These are phyloP conservation scores for Effrenium voratum DNA, from an alignment of 73 alveolate species.

Conservation along the genomic window DNA sequence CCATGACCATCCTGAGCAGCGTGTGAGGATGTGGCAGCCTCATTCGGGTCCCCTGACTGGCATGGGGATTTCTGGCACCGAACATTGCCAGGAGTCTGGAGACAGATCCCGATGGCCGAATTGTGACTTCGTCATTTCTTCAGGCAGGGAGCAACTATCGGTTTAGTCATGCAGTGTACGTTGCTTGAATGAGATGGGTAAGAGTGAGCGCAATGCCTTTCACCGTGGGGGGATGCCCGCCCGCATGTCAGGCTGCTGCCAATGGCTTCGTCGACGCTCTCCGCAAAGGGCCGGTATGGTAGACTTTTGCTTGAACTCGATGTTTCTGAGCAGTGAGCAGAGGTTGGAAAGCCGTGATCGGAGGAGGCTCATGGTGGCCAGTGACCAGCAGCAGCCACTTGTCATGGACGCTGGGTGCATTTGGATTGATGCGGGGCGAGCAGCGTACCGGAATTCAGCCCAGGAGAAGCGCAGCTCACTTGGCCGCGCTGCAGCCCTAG, in stretches of 20 bases:
- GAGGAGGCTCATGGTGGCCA: slow-evolving; percentile 35
- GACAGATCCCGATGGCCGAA: slow-evolving; percentile 38
- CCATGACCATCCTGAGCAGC: too few species aligned
- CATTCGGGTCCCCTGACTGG: too few species aligned
- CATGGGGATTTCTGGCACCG: too few species aligned
- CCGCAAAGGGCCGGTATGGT: background rate
- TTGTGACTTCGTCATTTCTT: slow-evolving; percentile 15
- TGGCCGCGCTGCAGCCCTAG: slow-evolving; percentile 55
- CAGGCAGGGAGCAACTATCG: background rate
- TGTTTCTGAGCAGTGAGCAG: background rate
- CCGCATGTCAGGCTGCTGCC: slow-evolving; percentile 40
- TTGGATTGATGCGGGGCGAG: background rate
- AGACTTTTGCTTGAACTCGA: background rate
- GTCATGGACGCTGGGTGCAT: background rate
- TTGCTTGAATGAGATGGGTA: too few species aligned
- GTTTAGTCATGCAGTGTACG: too few species aligned
- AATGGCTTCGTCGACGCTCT: slow-evolving; percentile 19
- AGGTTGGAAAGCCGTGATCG: slow-evolving; percentile 85
- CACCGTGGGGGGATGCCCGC: too few species aligned
- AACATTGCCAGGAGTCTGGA: slow-evolving; percentile 39
- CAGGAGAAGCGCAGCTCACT: slow-evolving; percentile 48
- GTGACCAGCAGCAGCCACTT: slow-evolving; percentile 1
- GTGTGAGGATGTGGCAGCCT: too few species aligned
- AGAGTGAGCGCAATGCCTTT: too few species aligned
- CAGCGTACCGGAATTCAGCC: background rate